Evolutionary conservation across 805 yeast species (phyloP), one percentile per base, ranked within the genome.

Genomic region (Komagataella mondaviorum): DNA sequence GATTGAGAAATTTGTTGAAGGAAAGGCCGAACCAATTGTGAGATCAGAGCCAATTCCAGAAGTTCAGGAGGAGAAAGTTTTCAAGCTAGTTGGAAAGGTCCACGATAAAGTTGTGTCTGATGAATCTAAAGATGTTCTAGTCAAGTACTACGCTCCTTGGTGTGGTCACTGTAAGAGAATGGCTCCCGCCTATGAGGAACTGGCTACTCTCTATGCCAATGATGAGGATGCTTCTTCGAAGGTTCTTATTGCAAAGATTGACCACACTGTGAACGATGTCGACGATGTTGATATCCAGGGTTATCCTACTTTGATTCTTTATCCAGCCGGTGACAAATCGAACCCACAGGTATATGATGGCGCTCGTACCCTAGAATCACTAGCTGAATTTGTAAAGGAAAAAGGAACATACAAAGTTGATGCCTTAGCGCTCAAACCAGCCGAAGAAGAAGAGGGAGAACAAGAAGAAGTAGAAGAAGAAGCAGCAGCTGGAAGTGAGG

Each of bases 141-240:
- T 91, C 52, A 86, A 88, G 72, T 91, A 90, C 71, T 90, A 87
- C 64, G 97, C 98, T 49, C 95, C 95, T 71, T 90, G 96, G 96
- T 89, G 96, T 74, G 95, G 96, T 48, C 96, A 89, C 75, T 88
- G 96, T 75, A 88, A 88, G 76, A 86, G 78, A 69, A 76, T 89
- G 66, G 91, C 91, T 50, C 96, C 96, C 63, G 75, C 73, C 53
- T 91, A 81, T 74, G 95, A 87, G 65, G 93, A 90, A 64, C 78
- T 93, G 57, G 97, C 91, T 50, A 81, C 72, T 49, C 60, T 84
- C 51, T 86, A 76, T 68, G 72, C 71, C 54, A 66, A 74, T 50
- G 80, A 81, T 62, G 62, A 68, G 20, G 71, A 66, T 48, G 72
- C 73, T 49, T 65, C 69, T 51, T 70, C 70, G 51, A 74, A 81